These are phyloP conservation scores for Wickerhamomyces chambardii DNA, from an alignment of 805 yeast species.

Conservation along the genomic window DNA sequence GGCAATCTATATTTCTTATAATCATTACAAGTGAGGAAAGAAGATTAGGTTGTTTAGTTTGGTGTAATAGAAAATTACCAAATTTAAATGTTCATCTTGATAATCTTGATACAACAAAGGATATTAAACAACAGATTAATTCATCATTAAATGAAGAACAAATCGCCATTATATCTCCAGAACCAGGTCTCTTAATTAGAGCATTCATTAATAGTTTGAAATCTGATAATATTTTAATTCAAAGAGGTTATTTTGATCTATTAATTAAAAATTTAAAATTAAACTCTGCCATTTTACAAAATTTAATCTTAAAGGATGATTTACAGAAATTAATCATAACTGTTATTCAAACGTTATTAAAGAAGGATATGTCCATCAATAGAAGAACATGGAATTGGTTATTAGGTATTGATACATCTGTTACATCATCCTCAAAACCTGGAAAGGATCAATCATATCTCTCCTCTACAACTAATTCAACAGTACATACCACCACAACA, in stretches of 20 bases:
- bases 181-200: slow-evolving; percentile 68
- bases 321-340: slow-evolving; percentile 48
- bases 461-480: too few species aligned
- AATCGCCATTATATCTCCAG: slow-evolving; percentile 57
- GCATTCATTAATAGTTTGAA: slow-evolving; percentile 65
- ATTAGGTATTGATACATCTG: slow-evolving; percentile 58
- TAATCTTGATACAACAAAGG: slow-evolving; percentile 11
- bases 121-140: slow-evolving; percentile 4
- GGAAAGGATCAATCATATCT: too few species aligned
- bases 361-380: slow-evolving; percentile 90
- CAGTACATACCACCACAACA: too few species aligned
- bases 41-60: slow-evolving; percentile 75
- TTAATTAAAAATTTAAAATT: slow-evolving; percentile 61
- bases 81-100: slow-evolving; percentile 28
- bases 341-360: slow-evolving; percentile 60
- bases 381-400: slow-evolving; percentile 93
- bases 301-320: slow-evolving; percentile 40
- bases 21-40: slow-evolving; percentile 74
- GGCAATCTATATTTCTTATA: slow-evolving; percentile 75
- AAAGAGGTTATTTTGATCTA: slow-evolving; percentile 83
- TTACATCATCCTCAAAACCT: too few species aligned
- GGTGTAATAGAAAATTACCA: slow-evolving; percentile 65
- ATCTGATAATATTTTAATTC: slow-evolving; percentile 63
- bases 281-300: slow-evolving; percentile 45
- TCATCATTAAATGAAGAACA: slow-evolving; percentile 30